Percentiles rank a stretch among this genome's conserved stretches.
Conservation (phyloP, 352 stramenopile species). For the Globisporangium canariense region DNA sequence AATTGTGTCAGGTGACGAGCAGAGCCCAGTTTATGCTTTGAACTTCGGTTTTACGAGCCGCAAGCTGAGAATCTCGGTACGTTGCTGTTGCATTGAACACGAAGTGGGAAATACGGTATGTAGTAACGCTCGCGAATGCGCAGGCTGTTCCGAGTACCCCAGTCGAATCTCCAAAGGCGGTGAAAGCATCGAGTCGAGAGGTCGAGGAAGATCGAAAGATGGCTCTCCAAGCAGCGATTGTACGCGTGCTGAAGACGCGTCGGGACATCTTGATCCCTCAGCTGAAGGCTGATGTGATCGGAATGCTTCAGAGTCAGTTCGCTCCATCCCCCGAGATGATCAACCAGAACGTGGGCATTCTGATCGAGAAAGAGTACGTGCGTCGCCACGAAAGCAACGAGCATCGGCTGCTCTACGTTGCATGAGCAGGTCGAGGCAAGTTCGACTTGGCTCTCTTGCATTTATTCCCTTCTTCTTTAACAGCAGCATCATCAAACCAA, state of each 20-base stretch:
- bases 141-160: slow-evolving; percentile 54
- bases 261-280: slow-evolving; percentile 67
- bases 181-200: slow-evolving; percentile 51
- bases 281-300: slow-evolving; percentile 57
- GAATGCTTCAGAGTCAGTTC: slow-evolving; percentile 77
- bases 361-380: slow-evolving; percentile 85
- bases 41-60: slow-evolving; percentile 48
- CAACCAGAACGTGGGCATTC: slow-evolving; percentile 80
- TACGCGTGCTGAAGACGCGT: slow-evolving; percentile 80
- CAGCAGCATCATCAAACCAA: not conserved
- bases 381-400: slow-evolving; percentile 60
- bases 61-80: slow-evolving; percentile 50
- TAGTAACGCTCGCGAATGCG: not conserved
- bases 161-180: slow-evolving; percentile 63
- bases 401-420: slow-evolving; percentile 66
- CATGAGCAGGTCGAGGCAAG: slow-evolving; percentile 20
- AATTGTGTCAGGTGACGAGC: slow-evolving; percentile 29
- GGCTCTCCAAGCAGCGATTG: slow-evolving; percentile 79
- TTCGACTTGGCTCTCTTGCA: not conserved
- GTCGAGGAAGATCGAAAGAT: slow-evolving; percentile 88
- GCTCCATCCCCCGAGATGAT: slow-evolving; percentile 53
- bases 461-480: not conserved
- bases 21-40: slow-evolving; percentile 31
- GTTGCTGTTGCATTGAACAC: not conserved
- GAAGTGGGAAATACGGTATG: no score